phyloP scores from a whole-genome alignment of 2,329 filamentous ascomycete genomes.

The Fusarium sp. region DNA sequence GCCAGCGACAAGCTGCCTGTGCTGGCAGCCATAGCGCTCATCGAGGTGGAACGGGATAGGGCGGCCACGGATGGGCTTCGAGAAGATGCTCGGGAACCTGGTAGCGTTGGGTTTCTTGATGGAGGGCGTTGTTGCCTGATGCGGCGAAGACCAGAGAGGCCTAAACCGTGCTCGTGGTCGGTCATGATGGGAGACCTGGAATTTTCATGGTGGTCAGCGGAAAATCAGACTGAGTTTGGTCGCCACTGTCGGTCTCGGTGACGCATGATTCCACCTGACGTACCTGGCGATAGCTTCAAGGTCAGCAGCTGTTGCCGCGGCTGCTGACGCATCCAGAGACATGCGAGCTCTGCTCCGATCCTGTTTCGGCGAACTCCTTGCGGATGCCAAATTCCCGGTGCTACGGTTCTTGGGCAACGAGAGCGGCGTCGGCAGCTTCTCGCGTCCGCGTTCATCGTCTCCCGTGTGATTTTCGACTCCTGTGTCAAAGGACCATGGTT shows the following conservation, averaged over 20 bases:
- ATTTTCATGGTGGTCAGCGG: conserved; percentile 46
- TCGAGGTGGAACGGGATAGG: conserved; percentile 75
- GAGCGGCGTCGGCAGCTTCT: conserved; percentile 59
- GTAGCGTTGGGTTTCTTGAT: conserved; percentile 71
- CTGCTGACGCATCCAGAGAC: conserved; percentile 80
- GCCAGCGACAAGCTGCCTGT: conserved; percentile 65
- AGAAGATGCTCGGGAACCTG: conserved; percentile 70
- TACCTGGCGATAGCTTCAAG: conserved; percentile 81
- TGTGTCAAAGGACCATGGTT: conserved; percentile 39
- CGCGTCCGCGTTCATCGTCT: conserved; percentile 56
- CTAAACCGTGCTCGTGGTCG: conserved; percentile 88
- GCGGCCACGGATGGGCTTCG: conserved; percentile 66
- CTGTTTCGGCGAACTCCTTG: conserved; percentile 55
- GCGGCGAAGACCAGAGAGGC: conserved; percentile 86
- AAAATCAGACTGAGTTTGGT: conserved; percentile 24
- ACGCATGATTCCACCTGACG: conserved; percentile 43
- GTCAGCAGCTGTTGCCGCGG: conserved; percentile 66
- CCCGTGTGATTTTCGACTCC: conserved; percentile 49
- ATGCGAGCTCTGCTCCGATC: conserved; percentile 74
- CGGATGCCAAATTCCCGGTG: conserved; percentile 68
- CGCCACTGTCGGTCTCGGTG: conserved; percentile 29
- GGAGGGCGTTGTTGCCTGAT: conserved; percentile 86
- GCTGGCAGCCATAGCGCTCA: conserved; percentile 73
- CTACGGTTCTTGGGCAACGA: conserved; percentile 73
- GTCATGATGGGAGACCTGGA: conserved; percentile 81